phyloP scores from a whole-genome alignment of 257 asterid genomes.

The Solanum pinnatisectum region DNA sequence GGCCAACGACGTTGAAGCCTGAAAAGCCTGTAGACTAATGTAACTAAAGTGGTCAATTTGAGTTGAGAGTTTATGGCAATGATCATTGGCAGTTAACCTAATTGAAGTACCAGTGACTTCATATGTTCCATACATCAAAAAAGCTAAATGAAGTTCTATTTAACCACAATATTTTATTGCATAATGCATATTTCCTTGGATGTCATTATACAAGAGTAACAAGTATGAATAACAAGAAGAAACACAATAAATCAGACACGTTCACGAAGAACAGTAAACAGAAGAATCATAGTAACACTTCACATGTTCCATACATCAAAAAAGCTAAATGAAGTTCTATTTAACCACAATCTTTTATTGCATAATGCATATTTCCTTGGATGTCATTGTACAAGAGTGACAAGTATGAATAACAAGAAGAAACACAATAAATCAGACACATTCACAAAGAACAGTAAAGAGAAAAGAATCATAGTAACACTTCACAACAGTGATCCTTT shows the following conservation, averaged over 20 bases:
- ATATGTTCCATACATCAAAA: neutral
- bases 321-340: neutral
- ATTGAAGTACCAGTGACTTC: neutral
- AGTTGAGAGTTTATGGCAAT: neutral
- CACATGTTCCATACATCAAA: neutral
- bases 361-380: neutral
- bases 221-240: neutral
- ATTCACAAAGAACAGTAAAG: neutral
- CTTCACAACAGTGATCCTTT: neutral
- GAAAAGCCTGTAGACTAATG: neutral
- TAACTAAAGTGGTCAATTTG: neutral
- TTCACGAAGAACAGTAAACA: neutral
- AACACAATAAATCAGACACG: neutral
- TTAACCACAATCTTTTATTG: neutral
- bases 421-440: neutral
- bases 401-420: neutral
- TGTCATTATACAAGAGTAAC: neutral
- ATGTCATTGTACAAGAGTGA: neutral
- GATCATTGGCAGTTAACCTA: neutral
- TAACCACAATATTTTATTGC: neutral
- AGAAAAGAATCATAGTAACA: neutral
- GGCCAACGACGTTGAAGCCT: neutral
- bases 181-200: neutral
- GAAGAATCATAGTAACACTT: neutral
- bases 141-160: neutral